phyloP scores from a whole-genome alignment of 306 rosid genomes.

The Betula pendula region DNA sequence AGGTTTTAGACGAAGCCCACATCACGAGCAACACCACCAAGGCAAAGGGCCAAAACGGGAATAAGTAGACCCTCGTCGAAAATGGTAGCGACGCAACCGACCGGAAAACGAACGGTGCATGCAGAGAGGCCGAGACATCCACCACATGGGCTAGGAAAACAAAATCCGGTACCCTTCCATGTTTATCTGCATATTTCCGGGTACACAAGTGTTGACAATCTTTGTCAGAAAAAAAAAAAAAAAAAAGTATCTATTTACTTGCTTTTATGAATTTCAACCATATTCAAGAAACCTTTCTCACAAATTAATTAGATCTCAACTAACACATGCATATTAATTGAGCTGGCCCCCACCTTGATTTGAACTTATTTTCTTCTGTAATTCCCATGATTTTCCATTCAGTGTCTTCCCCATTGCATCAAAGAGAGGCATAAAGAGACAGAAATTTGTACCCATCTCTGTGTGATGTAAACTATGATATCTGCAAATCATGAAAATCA shows the following conservation, averaged over 20 bases:
- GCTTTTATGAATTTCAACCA: too few relatives aligned
- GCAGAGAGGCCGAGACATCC: constrained; percentile 64
- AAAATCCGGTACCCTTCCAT: constrained; percentile 61
- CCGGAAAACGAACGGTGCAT: constrained; percentile 56
- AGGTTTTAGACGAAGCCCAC: constrained; percentile 80
- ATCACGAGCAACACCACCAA: constrained; percentile 49
- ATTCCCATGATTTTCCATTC: constrained; percentile 67
- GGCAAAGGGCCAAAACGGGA: constrained; percentile 38
- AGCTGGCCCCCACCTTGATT: constrained; percentile 50
- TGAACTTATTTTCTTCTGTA: constrained; percentile 54
- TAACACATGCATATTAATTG: background rate
- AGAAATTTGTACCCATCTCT: constrained; percentile 74
- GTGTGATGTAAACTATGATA: constrained; percentile 80
- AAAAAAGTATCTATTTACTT: too few relatives aligned
- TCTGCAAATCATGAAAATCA: constrained; percentile 47
- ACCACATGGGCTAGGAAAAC: constrained; percentile 92
- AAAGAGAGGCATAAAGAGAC: constrained; percentile 98
- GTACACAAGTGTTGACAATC: too few relatives aligned
- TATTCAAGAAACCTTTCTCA: too few relatives aligned
- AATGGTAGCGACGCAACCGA: constrained; percentile 60
- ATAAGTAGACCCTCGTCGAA: constrained; percentile 39
- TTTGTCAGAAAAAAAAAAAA: too few relatives aligned
- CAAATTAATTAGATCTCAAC: too few relatives aligned
- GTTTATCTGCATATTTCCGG: too few relatives aligned
- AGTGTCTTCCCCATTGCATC: constrained; percentile 75